Conservation (phyloP, 2,329 filamentous ascomycete genomes). For the Aspergillus neoniger region DNA sequence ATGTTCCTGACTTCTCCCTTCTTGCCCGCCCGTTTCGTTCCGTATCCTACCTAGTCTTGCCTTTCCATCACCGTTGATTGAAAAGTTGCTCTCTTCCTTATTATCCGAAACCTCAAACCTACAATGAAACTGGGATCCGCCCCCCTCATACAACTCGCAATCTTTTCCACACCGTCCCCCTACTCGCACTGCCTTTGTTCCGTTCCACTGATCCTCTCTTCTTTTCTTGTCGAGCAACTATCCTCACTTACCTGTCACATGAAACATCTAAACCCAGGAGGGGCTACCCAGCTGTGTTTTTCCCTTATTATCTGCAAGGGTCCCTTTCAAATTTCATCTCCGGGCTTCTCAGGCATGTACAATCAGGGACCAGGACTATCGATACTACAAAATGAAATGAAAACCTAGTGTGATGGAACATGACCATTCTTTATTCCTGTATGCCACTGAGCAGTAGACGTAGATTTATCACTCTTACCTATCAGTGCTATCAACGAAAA, state of each 20-base stretch:
- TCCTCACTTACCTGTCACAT: constrained; percentile 8
- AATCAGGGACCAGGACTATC: constrained; percentile 9
- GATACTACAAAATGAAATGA: background rate
- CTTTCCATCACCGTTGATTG: constrained; percentile 1
- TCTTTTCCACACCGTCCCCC: constrained; percentile 8
- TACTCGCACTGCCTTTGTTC: constrained; percentile 16
- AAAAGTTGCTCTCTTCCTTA: constrained; percentile 16
- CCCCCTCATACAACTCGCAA: background rate
- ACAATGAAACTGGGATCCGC: background rate
- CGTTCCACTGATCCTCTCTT: constrained; percentile 13
- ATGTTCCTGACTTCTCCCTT: constrained; percentile 5
- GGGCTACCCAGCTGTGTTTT: constrained; percentile 11
- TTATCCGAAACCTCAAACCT: constrained; percentile 8
- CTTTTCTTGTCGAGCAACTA: constrained; percentile 10
- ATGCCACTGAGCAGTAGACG: too few species aligned
- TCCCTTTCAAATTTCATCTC: constrained; percentile 10
- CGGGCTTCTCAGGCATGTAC: constrained; percentile 18
- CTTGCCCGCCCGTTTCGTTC: constrained; percentile 3
- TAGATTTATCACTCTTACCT: too few species aligned
- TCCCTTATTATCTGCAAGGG: constrained; percentile 13
- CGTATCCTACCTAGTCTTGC: constrained; percentile 3
- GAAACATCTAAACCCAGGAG: constrained; percentile 11
- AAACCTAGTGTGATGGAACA: background rate
- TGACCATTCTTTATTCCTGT: background rate
- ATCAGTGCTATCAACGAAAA: too few species aligned